Conservation (phyloP, 2,329 filamentous ascomycete genomes). For the Xylaria sp. region DNA sequence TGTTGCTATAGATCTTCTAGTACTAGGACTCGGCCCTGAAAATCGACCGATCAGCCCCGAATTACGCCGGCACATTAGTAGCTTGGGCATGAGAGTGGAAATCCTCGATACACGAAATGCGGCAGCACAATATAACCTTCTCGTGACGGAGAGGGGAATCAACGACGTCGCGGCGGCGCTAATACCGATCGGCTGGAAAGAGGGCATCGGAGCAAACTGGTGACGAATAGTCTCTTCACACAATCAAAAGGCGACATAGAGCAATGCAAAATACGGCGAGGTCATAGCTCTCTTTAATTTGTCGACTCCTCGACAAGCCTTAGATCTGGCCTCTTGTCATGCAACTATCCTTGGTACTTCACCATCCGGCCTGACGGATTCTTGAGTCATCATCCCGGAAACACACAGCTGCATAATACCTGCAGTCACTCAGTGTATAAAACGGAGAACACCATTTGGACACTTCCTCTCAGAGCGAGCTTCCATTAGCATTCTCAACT, state of each 20-base stretch:
- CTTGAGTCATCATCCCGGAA: slow-evolving; percentile 1
- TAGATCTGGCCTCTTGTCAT: neutral
- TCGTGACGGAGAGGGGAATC: slow-evolving; percentile 93
- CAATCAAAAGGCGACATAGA: slow-evolving; percentile 5
- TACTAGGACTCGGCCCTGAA: slow-evolving; percentile 83
- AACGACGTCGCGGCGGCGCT: slow-evolving; percentile 86
- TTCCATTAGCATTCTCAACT: neutral
- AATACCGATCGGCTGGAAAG: slow-evolving; percentile 85
- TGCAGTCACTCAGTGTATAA: neutral
- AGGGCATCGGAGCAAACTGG: slow-evolving; percentile 59
- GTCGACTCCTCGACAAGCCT: neutral
- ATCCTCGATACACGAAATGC: slow-evolving; percentile 93
- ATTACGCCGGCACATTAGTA: slow-evolving; percentile 76
- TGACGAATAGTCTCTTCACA: slow-evolving; percentile 29
- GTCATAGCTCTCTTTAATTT: no score
- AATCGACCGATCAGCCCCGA: slow-evolving; percentile 81
- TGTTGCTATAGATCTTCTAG: slow-evolving; percentile 74
- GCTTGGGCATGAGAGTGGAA: slow-evolving; percentile 85
- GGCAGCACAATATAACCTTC: slow-evolving; percentile 90
- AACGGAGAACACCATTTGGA: neutral
- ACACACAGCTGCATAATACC: neutral
- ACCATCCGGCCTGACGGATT: neutral
- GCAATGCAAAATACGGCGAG: neutral
- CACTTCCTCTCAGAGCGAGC: neutral
- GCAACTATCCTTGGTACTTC: neutral